phyloP scores from a whole-genome alignment of 2,329 filamentous ascomycete genomes.

The Penicillium brasilianum region DNA sequence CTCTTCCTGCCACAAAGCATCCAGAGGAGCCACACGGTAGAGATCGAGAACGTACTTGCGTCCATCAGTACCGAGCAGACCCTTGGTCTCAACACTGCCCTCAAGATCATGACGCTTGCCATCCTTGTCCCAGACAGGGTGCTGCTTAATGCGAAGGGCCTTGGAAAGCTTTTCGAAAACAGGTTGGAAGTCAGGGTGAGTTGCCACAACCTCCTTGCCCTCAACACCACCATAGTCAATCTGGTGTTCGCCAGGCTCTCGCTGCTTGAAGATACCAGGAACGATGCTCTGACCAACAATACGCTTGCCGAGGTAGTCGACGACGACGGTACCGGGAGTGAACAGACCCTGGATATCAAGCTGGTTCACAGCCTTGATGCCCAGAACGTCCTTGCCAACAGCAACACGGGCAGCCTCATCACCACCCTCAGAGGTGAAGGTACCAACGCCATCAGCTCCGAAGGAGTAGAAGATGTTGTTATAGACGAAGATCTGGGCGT shows the following conservation, averaged over 20 bases:
- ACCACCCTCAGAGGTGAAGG: conserved; percentile 93
- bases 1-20: conserved; percentile 89
- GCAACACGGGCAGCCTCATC: conserved; percentile 95
- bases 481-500: conserved; percentile 98
- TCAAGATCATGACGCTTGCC: conserved; percentile 87
- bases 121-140: conserved; percentile 98
- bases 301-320: conserved; percentile 96
- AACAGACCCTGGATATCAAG: conserved; percentile 93
- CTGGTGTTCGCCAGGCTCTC: conserved; percentile 95
- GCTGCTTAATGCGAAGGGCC: conserved; percentile 87
- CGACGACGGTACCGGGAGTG: conserved; percentile 92
- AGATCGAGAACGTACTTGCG: conserved; percentile 97
- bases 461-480: conserved; percentile 99
- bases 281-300: conserved; percentile 98
- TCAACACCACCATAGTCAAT: conserved; percentile 99
- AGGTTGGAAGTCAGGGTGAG: conserved; percentile 81
- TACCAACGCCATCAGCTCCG: conserved; percentile 94
- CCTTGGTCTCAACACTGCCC: conserved; percentile 96
- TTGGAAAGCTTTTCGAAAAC: conserved; percentile 91
- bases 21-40: conserved; percentile 90
- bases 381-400: conserved; percentile 93
- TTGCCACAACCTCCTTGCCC: conserved; percentile 91
- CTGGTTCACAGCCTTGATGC: conserved; percentile 94
- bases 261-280: conserved; percentile 98
- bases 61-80: conserved; percentile 93